Evolutionary conservation across 78 protist genomes (phyloP), one percentile per base, ranked within the genome.

Genomic region (Dictyostelium citrinum): DNA sequence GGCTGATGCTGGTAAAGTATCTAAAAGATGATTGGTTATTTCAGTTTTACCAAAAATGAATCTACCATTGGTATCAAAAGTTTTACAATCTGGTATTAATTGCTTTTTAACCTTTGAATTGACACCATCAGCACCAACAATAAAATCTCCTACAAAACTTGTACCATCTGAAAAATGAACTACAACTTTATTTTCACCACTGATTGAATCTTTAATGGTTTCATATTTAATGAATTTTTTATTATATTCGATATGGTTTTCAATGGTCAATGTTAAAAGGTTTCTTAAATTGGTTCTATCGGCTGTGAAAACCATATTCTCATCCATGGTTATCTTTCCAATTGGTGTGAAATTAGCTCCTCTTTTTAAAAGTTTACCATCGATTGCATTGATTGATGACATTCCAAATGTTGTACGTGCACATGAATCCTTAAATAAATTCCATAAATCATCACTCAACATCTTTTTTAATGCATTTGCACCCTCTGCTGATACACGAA

Each of bases 101-200:
- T 83, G 90, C 11, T 74, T 83, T 68, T 55, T 68, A 35, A 83
- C 81, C 11, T 20, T 35, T 20, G 81, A 83, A 17, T 82, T 82
- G 5, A 70, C 39, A 9, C 88, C 88, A 70, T 82, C 88, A 0
- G 88, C 88, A 27, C 75, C 90, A 74, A 83, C 35, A 2, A 83
- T 33, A 10, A 83, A 51, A n/a, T 20, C 39, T 51, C 90, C 81
- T 14, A 20, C 17, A 12, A 33, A 27, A 20, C 5, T 51, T 17
- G 90, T 37, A 6, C 90, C 90, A 49, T 83, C 90, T 39, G 90
- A 67, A 83, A 83, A 83, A 16, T 70, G 55, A n/a, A 64, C 90
- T 49, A 11, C 31, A 8, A 83, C 17, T 8, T 9, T 16, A 29
- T 14, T 41, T 4, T 49, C 20, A 45, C 82, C 82, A 22, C 12